Base-by-base conservation (phyloP, 495 filamentous ascomycete genomes). In the Trichoderma reesei region DNA sequence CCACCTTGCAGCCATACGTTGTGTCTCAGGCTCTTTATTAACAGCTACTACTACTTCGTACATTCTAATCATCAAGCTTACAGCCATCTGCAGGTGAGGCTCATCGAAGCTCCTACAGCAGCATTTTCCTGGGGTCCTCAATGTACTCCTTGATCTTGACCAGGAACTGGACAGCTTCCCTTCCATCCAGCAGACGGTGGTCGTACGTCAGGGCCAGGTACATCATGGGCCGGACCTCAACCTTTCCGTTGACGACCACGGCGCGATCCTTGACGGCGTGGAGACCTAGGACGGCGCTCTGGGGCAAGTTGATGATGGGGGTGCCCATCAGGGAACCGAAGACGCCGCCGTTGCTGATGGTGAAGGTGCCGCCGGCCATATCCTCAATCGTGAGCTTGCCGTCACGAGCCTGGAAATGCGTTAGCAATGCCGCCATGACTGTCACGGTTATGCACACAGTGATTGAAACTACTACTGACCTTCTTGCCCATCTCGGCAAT, bases 141-240 rank as follows among this genome's bases (percentile, higher is more conserved):
- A 98, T 98, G 75, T 92, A 98, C 73, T 98, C 90, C 83, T 96
- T 96, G 71, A 97, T 87, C 87, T 96, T 98, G 54, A 98, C 88
- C 67, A 98, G 80, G 84, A 98, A 98, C 65, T 93, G 95, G 36
- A 96, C 92, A 13, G 92, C 95, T 79, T 98, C 94, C 69, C 94
- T 86, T 34, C 94, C 95, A 74, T 98, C 95, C 34, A 98, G 80
- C 42, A 98, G 83, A 67, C 94, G 88, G 76, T 98, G 94, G 71
- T 98, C 94, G 72, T 98, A 98, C 16, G 94, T 98, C 61, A 98
- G 83, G 46, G 94, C 95, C 46, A 98, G 85, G 68, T 96, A 97
- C 94, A 98, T 98, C 91, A 98, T 98, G 33, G 95, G 94, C 66
- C 94, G 85, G 67, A 96, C 89, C 72, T 96, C 93, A 46, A 98